Evolutionary conservation across 2,329 filamentous ascomycete species (phyloP).

Genomic region (Scedosporium minutisporum): DNA sequence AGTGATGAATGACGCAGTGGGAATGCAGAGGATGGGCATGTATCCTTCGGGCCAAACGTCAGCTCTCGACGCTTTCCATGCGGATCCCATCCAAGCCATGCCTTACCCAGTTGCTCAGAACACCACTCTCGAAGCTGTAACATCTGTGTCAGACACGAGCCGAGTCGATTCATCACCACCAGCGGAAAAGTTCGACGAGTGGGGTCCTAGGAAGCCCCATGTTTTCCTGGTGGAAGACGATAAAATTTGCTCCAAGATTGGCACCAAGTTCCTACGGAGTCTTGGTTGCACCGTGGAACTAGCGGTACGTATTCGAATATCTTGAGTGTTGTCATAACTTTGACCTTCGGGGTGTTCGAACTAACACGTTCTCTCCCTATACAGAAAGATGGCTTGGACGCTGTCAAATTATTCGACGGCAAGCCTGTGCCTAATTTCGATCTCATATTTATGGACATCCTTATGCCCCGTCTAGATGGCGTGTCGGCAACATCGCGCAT

Average conservation of each 20-base stretch:
- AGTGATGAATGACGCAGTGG: conserved; percentile 44
- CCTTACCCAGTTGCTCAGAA: conserved; percentile 56
- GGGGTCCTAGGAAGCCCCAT: conserved; percentile 57
- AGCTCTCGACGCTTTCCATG: conserved; percentile 89
- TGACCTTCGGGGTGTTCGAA: neutral
- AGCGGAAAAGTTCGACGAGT: conserved; percentile 30
- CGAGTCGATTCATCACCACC: conserved; percentile 31
- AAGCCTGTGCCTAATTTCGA: conserved; percentile 42
- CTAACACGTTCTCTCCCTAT: neutral
- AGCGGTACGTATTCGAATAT: conserved; percentile 41
- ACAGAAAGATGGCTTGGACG: conserved; percentile 69
- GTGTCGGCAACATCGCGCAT: conserved; percentile 92
- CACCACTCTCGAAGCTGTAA: conserved; percentile 9
- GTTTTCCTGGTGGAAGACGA: conserved; percentile 87
- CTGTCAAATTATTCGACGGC: conserved; percentile 45
- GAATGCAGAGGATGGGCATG: conserved; percentile 55
- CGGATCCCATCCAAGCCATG: conserved; percentile 89
- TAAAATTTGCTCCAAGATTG: conserved; percentile 56
- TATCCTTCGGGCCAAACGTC: conserved; percentile 87
- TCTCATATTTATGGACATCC: conserved; percentile 82
- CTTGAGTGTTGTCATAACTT: too few species aligned
- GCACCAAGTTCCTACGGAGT: conserved; percentile 55
- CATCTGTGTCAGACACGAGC: conserved; percentile 9
- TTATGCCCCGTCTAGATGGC: conserved; percentile 94
- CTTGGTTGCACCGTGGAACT: conserved; percentile 59